Conservation (phyloP, 305 asterid genomes). For the Fraxinus xanthoxyloides region DNA sequence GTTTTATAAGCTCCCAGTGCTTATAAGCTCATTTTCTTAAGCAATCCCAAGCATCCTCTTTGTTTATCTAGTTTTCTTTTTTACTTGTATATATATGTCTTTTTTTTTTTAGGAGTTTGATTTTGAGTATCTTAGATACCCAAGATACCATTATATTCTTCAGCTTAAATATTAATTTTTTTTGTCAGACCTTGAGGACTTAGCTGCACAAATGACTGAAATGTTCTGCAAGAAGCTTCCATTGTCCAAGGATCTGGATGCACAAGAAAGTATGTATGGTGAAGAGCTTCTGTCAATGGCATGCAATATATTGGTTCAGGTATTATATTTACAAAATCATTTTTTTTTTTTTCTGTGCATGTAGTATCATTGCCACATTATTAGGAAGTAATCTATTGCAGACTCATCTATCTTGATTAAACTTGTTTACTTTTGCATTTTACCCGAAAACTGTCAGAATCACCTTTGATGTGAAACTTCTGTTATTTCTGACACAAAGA, state of each 20-base stretch:
- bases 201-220: conserved; percentile 70
- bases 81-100: background rate
- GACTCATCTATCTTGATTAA: background rate
- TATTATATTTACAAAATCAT: conserved; percentile 29
- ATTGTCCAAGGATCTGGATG: conserved; percentile 82
- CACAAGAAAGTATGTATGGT: conserved; percentile 85
- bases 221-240: conserved; percentile 75
- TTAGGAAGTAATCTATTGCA: conserved; percentile 12
- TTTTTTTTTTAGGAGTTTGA: background rate
- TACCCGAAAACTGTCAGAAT: background rate
- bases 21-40: background rate
- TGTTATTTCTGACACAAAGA: conserved; percentile 6
- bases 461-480: background rate
- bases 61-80: background rate
- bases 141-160: background rate
- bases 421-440: conserved; percentile 17
- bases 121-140: background rate
- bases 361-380: conserved; percentile 10
- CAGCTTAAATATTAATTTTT: background rate
- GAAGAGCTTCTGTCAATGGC: conserved; percentile 94
- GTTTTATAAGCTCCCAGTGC: background rate
- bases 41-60: background rate
- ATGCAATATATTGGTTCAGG: conserved; percentile 91
- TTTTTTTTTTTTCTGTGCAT: conserved; percentile 9
- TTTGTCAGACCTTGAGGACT: conserved; percentile 64